Conservation (phyloP, 345 rosid genomes). For the Leavenworthia alabamica region DNA sequence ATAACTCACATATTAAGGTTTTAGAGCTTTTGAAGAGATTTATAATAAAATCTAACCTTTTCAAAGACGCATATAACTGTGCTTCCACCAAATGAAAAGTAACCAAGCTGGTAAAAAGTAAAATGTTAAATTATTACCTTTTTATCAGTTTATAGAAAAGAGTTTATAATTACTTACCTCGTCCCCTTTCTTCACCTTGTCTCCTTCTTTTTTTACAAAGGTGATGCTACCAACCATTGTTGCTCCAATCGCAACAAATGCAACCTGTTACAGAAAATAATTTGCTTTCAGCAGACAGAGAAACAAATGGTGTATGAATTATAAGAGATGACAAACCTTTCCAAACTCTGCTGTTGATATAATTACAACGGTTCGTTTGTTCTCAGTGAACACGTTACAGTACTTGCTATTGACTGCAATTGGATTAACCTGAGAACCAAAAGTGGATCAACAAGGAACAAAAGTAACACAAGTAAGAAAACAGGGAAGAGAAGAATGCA, state of each 20-base stretch:
- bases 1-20: not conserved
- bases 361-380: constrained; percentile 60
- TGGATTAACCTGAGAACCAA: constrained; percentile 70
- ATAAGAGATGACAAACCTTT: constrained; percentile 47
- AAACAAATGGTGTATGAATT: not conserved
- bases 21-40: not conserved
- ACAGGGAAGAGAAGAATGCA: not conserved
- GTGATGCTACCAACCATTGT: constrained; percentile 96
- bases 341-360: constrained; percentile 74
- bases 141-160: not conserved
- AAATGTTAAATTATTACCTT: not conserved
- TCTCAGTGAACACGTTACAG: constrained; percentile 95
- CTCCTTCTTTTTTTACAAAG: constrained; percentile 58
- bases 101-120: constrained; percentile 71
- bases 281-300: constrained; percentile 1
- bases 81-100: constrained; percentile 97
- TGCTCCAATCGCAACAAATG: constrained; percentile 82
- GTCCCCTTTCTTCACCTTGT: constrained; percentile 64
- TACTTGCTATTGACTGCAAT: constrained; percentile 94
- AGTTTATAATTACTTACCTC: constrained; percentile 42
- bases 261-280: constrained; percentile 24
- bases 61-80: constrained; percentile 85
- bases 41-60: constrained; percentile 45
- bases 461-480: not conserved
- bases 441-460: constrained; percentile 2